Conservation (phyloP, 1,139 yeast species). For the Yamadazyma diospyri region DNA sequence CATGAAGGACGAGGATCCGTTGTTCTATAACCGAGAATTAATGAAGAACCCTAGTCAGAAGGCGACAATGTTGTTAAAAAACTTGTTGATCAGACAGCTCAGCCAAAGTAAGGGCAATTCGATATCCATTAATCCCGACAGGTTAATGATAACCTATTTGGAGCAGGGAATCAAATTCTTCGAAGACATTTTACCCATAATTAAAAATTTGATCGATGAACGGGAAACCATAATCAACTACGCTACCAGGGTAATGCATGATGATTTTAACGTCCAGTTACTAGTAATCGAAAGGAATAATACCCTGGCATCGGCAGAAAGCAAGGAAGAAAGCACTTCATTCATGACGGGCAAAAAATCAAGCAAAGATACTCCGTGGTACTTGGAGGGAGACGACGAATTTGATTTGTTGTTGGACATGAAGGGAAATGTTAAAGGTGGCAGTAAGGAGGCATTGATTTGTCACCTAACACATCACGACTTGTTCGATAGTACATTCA, state of each 20-base stretch:
- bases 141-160: constrained; percentile 44
- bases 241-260: constrained; percentile 75
- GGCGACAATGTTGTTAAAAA: constrained; percentile 46
- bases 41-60: constrained; percentile 46
- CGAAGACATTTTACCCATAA: constrained; percentile 39
- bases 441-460: constrained; percentile 75
- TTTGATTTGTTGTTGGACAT: constrained; percentile 68
- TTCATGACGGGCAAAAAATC: constrained; percentile 36
- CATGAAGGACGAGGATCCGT: constrained; percentile 53
- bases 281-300: constrained; percentile 61
- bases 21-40: constrained; percentile 39
- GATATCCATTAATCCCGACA: constrained; percentile 48
- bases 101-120: constrained; percentile 38
- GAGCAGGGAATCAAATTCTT: constrained; percentile 44
- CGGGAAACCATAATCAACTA: constrained; percentile 67
- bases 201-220: constrained; percentile 63
- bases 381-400: constrained; percentile 73
- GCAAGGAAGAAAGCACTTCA: constrained; percentile 34
- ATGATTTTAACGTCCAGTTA: constrained; percentile 61
- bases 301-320: constrained; percentile 38
- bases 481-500: constrained; percentile 63
- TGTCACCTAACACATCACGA: constrained; percentile 84
- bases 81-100: constrained; percentile 44
- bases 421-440: constrained; percentile 79
- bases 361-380: constrained; percentile 66